Evolutionary conservation across 257 asterid genomes (phyloP), one percentile per base, ranked within the genome.

Genomic region (Datura wrightii): DNA sequence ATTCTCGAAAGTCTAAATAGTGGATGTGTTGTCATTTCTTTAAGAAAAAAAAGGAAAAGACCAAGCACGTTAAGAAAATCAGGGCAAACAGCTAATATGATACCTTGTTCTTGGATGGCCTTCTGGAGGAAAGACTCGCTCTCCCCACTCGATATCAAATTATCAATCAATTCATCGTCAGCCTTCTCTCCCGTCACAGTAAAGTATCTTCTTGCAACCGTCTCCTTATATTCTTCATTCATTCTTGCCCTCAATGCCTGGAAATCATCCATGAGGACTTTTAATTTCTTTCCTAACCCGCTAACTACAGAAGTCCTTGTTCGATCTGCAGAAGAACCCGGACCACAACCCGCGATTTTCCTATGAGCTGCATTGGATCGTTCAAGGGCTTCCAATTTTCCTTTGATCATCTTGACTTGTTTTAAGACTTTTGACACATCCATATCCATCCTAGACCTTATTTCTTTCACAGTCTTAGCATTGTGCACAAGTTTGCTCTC

Each of bases 261-360:
- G 31, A 90, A 90, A 50, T 90, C 91, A 46, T 90, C 92, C 92
- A 90, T 90, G 87, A 88, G 55, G 5, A 46, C 85, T 60, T 90
- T 88, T 53, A 90, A 56, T 50, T 90, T 90, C 48, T 90, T 90
- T 1, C 92, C 92, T 85, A 90, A 66, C 13, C 92, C 92, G 19
- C 90, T 86, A 37, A 90, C 92, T 5, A 90, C 92, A 5, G 91
- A 88, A 34, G 89, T 90, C 62, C 92, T 76, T 2, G 92, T 90
- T n/a, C 92, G 80, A 56, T 90, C 92, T 1, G 91, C 83, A 10
- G 92, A 90, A 10, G 91, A 90, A 8, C 92, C 92, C 1, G 92
- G 90, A 2, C 92, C 92, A 59, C 91, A 90, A 3, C 90, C 90
- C 2, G 87, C 80, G 62, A 90, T 59, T 53, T 48, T 86, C 15